Conservation (phyloP, 345 rosid species). For the Eucalyptus fibrosa region DNA sequence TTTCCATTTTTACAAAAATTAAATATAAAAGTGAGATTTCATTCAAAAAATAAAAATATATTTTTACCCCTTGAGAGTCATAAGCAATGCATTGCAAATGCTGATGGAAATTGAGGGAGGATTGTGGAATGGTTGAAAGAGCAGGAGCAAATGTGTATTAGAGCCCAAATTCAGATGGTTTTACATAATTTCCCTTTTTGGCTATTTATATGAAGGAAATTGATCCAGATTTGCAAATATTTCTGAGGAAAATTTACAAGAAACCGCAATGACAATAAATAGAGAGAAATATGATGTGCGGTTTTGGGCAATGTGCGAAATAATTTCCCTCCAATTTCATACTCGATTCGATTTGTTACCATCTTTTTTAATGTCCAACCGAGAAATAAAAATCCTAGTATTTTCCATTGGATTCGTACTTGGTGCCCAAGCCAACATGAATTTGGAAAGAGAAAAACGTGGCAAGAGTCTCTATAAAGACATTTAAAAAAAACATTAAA, state of each 20-base stretch:
- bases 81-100: not conserved
- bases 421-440: not conserved
- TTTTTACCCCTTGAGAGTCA: not conserved
- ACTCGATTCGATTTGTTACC: not conserved
- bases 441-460: not conserved
- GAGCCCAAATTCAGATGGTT: not conserved
- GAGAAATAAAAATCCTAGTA: not conserved
- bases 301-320: not conserved
- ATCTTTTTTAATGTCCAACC: not conserved
- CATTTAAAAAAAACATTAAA: not conserved
- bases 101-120: not conserved
- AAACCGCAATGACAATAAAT: not conserved
- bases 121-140: not conserved
- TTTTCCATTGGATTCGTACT: not conserved
- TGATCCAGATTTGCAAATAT: not conserved
- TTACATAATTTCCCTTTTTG: not conserved
- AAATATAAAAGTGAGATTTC: not conserved
- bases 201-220: not conserved
- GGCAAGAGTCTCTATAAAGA: not conserved
- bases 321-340: not conserved
- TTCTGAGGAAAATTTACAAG: not conserved
- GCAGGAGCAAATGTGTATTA: not conserved
- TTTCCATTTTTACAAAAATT: not conserved
- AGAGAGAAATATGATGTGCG: not conserved
- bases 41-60: not conserved